Evolutionary conservation across 345 rosid species (phyloP).

Genomic region (Tarenaya hassleriana): DNA sequence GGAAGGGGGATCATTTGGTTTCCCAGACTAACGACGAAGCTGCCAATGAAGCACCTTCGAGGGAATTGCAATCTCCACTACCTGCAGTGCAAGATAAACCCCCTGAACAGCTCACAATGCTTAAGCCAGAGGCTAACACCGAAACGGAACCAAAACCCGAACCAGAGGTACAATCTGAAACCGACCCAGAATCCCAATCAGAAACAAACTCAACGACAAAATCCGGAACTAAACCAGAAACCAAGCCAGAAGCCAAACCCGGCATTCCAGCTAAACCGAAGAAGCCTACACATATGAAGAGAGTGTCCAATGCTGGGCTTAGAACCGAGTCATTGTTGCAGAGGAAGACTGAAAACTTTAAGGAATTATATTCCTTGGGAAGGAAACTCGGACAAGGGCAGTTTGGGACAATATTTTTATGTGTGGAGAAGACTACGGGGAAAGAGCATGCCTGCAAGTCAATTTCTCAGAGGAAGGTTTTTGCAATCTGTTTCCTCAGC

Average conservation of each 20-base stretch:
- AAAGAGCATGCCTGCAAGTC: too few relatives aligned
- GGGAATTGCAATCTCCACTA: slow-evolving; percentile 38
- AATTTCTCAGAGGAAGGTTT: too few relatives aligned
- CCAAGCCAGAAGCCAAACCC: slow-evolving; percentile 23
- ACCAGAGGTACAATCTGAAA: slow-evolving; percentile 16
- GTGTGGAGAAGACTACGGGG: too few relatives aligned
- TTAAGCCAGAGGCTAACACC: slow-evolving; percentile 29
- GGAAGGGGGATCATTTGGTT: slow-evolving; percentile 47
- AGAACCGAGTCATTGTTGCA: slow-evolving; percentile 63
- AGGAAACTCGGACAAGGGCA: slow-evolving; percentile 92
- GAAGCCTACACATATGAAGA: slow-evolving; percentile 48
- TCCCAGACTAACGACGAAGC: slow-evolving; percentile 36
- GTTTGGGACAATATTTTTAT: too few relatives aligned
- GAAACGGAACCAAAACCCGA: slow-evolving; percentile 25
- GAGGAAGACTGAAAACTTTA: slow-evolving; percentile 63
- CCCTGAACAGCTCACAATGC: slow-evolving; percentile 54
- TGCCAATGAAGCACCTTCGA: slow-evolving; percentile 29
- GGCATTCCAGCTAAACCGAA: too few relatives aligned
- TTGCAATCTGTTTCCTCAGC: slow-evolving; percentile 74
- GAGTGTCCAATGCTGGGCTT: slow-evolving; percentile 68
- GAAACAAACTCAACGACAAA: slow-evolving; percentile 32
- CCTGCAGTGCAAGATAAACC: slow-evolving; percentile 61
- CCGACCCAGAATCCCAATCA: slow-evolving; percentile 43
- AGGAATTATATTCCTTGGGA: slow-evolving; percentile 62
- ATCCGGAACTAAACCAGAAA: too few relatives aligned